Evolutionary conservation across 1,284 basidiomycete genomes (phyloP).

Genomic region (Fomes fomentarius): DNA sequence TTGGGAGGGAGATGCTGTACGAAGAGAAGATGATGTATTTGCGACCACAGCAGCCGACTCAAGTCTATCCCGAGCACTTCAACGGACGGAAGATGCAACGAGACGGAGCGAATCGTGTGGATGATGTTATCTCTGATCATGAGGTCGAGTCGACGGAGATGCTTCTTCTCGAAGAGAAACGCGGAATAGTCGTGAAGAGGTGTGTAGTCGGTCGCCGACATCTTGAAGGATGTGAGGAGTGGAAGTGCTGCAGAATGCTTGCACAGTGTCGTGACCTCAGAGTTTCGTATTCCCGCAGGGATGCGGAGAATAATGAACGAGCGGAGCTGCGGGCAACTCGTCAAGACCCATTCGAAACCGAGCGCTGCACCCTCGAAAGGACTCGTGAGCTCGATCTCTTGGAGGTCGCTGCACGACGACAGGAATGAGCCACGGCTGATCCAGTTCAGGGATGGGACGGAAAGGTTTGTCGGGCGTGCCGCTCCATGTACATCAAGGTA

Average conservation of each 20-base stretch:
- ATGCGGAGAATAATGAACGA: slow-evolving; percentile 1
- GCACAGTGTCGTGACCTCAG: not conserved
- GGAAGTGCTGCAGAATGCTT: slow-evolving; percentile 5
- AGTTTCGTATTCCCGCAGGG: not conserved
- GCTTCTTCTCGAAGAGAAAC: slow-evolving; percentile 4
- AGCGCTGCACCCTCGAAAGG: too few relatives aligned
- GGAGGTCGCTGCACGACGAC: not conserved
- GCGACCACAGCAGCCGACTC: too few relatives aligned
- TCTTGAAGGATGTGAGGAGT: slow-evolving; percentile 14
- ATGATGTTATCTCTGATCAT: not conserved
- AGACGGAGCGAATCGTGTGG: not conserved
- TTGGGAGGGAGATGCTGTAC: not conserved
- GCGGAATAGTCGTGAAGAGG: not conserved
- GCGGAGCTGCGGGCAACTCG: too few relatives aligned
- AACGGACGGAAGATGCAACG: not conserved
- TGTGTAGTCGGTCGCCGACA: not conserved
- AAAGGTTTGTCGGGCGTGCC: not conserved
- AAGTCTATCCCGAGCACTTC: slow-evolving; percentile 4
- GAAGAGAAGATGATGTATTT: not conserved
- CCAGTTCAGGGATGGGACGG: not conserved
- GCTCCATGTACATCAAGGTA: not conserved
- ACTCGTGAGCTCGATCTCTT: not conserved
- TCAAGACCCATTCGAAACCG: too few relatives aligned
- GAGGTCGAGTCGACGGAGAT: slow-evolving; percentile 12
- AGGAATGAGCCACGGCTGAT: not conserved